Evolutionary conservation across 2,329 filamentous ascomycete species (phyloP).

Genomic region (Calonectria honghensis): DNA sequence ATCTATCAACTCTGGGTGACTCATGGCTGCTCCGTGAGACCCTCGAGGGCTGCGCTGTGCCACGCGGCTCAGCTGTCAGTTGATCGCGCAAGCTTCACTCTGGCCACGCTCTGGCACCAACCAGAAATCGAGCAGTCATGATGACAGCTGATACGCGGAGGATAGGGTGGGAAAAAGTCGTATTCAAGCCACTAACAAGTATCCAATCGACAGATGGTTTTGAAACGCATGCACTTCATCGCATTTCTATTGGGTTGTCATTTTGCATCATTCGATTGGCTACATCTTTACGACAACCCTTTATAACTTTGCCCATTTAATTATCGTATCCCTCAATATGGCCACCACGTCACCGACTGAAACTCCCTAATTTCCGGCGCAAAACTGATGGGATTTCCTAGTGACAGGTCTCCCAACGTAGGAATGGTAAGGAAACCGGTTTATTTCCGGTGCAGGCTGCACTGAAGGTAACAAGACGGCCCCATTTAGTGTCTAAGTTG

Average conservation of each 20-base stretch:
- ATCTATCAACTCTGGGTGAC: conserved; percentile 23
- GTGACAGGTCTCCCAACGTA: conserved; percentile 45
- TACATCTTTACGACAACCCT: not conserved
- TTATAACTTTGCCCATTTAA: not conserved
- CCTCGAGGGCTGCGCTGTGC: conserved; percentile 19
- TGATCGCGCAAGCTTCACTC: conserved; percentile 21
- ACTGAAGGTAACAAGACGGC: not conserved
- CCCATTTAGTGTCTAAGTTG: not conserved
- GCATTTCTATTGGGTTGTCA: conserved; percentile 8
- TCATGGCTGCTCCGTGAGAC: conserved; percentile 4
- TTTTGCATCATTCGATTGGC: conserved; percentile 21
- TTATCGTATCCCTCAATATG: not conserved
- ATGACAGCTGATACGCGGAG: conserved; percentile 15
- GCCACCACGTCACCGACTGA: not conserved
- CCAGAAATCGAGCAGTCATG: not conserved
- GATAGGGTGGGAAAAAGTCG: not conserved
- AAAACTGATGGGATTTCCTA: conserved; percentile 59
- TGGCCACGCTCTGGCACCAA: not conserved
- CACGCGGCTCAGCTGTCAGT: conserved; percentile 20
- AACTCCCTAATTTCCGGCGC: conserved; percentile 32
- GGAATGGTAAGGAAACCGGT: not conserved
- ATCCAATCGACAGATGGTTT: not conserved
- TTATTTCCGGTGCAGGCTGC: not conserved
- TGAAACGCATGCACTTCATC: not conserved
- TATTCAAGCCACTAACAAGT: not conserved